Conservation (phyloP, 495 filamentous ascomycete genomes). For the Neurospora sp. region DNA sequence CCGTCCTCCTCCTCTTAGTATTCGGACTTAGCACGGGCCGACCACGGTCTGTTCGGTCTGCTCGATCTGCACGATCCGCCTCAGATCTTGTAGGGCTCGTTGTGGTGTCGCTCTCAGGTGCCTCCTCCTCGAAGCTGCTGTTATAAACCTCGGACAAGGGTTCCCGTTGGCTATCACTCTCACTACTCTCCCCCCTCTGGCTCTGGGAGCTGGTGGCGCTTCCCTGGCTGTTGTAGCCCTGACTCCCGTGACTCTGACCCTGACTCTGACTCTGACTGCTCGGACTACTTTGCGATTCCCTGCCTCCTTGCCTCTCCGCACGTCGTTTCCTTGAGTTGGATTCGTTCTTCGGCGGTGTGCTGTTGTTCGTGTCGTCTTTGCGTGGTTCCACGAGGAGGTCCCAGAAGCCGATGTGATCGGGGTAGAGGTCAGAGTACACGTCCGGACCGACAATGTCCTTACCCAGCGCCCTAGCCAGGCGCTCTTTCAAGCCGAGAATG, state of each 20-base stretch:
- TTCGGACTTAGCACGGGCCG: conserved; percentile 20
- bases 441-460: conserved; percentile 27
- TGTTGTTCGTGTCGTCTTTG: background rate
- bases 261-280: background rate
- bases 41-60: conserved; percentile 8
- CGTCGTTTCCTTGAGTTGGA: conserved; percentile 1
- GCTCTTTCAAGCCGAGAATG: conserved; percentile 36
- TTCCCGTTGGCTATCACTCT: conserved; percentile 1
- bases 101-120: background rate
- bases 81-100: background rate
- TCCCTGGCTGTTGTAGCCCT: background rate
- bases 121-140: conserved; percentile 23
- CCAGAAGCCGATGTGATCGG: conserved; percentile 26
- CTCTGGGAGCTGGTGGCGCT: background rate
- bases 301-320: conserved; percentile 2
- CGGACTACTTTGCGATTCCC: background rate
- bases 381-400: conserved; percentile 13
- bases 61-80: background rate
- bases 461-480: conserved; percentile 35
- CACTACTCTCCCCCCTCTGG: background rate
- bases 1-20: conserved; percentile 22
- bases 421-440: conserved; percentile 11
- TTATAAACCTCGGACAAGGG: conserved; percentile 18
- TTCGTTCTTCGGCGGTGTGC: background rate
- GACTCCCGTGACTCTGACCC: background rate